phyloP scores from a whole-genome alignment of 116 monocot species.

The Papilionanthe hybrid region DNA sequence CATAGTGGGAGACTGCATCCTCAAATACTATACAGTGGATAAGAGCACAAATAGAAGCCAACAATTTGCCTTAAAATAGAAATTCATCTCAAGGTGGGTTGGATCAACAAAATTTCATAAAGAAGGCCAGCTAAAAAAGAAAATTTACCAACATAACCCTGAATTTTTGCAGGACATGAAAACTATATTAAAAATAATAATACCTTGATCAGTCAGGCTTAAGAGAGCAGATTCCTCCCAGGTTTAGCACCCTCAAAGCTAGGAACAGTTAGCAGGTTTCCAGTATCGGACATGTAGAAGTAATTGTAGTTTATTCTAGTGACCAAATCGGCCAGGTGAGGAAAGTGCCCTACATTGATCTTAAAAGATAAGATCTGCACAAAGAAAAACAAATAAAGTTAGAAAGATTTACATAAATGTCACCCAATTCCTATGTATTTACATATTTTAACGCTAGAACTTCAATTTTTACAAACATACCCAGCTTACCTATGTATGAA shows the following conservation, averaged over 20 bases:
- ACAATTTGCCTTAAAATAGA: too few relatives aligned
- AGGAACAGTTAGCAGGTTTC: slow-evolving; percentile 57
- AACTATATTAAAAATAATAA: background rate
- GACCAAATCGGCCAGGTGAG: slow-evolving; percentile 89
- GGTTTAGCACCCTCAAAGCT: slow-evolving; percentile 46
- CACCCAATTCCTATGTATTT: too few relatives aligned
- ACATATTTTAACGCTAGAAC: too few relatives aligned
- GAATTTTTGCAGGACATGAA: background rate
- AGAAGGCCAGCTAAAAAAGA: background rate
- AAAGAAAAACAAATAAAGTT: background rate
- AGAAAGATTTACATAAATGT: too few relatives aligned
- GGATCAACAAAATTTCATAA: background rate
- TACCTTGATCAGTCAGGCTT: slow-evolving; percentile 13
- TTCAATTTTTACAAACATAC: too few relatives aligned
- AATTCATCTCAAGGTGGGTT: too few relatives aligned
- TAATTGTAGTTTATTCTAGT: slow-evolving; percentile 85
- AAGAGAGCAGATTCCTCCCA: slow-evolving; percentile 29
- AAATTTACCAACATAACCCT: background rate
- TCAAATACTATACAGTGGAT: too few relatives aligned
- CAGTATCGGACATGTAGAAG: slow-evolving; percentile 90
- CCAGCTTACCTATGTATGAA: too few relatives aligned
- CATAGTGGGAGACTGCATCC: too few relatives aligned
- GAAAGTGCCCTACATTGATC: slow-evolving; percentile 95
- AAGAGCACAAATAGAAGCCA: too few relatives aligned
- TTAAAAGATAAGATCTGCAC: slow-evolving; percentile 93